phyloP scores from a whole-genome alignment of 2,329 filamentous ascomycete species.

The Didymella lethalis region DNA sequence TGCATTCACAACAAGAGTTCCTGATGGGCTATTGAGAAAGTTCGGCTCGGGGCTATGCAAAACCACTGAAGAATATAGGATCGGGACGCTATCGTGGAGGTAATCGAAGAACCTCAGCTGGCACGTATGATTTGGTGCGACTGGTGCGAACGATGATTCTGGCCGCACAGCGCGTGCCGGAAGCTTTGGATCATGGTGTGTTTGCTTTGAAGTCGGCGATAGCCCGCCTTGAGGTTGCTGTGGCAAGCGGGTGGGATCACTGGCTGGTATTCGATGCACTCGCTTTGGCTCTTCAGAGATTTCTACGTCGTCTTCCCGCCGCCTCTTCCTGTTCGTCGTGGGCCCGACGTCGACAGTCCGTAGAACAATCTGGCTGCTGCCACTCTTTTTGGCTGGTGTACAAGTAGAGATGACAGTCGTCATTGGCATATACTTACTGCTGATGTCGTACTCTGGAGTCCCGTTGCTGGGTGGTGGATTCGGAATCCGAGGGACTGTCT shows the following conservation, averaged over 20 bases:
- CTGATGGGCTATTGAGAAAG: constrained; percentile 7
- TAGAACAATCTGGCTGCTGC: background rate
- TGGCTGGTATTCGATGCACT: background rate
- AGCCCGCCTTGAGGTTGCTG: background rate
- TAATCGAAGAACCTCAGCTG: constrained; percentile 19
- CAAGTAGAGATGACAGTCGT: background rate
- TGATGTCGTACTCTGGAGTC: background rate
- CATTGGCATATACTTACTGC: background rate
- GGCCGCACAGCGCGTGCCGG: background rate
- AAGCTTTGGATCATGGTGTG: background rate
- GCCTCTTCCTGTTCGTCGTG: background rate
- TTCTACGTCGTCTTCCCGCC: background rate
- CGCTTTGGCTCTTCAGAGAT: background rate
- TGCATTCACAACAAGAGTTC: constrained; percentile 14
- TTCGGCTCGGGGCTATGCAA: constrained; percentile 3
- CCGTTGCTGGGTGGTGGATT: background rate
- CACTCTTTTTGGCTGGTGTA: background rate
- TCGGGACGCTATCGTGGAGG: constrained; percentile 22
- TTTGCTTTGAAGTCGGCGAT: background rate
- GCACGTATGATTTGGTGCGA: constrained; percentile 6
- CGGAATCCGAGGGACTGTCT: background rate
- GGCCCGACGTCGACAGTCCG: accelerated
- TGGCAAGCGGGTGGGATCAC: background rate
- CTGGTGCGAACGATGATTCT: constrained; percentile 8
- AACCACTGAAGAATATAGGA: constrained; percentile 23